These are phyloP conservation scores for Zymoseptoria tritici DNA, from an alignment of 2,329 filamentous ascomycete species.

Conservation along the genomic window DNA sequence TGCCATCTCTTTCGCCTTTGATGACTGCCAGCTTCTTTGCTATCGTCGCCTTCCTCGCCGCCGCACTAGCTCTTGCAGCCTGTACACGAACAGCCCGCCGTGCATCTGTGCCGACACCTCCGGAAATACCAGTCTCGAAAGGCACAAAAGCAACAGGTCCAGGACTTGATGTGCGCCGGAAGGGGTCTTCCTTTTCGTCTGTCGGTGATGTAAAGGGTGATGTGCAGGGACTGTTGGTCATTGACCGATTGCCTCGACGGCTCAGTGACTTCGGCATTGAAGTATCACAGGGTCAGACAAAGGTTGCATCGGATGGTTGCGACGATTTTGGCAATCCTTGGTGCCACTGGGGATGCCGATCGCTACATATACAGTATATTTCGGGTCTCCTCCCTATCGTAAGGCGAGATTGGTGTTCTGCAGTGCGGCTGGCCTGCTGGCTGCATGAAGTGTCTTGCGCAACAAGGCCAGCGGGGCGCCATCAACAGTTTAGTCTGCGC, in stretches of 20 bases:
- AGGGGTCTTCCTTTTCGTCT: constrained; percentile 8
- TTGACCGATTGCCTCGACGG: constrained; percentile 2
- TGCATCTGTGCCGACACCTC: constrained; percentile 14
- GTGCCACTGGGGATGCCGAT: not conserved
- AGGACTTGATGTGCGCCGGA: not conserved
- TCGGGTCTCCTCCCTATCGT: not conserved
- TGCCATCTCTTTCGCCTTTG: constrained; percentile 2
- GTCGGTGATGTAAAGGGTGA: constrained; percentile 9
- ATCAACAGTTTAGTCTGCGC: not conserved
- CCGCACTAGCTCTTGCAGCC: constrained; percentile 15
- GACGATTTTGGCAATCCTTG: not conserved
- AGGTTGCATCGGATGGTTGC: not conserved
- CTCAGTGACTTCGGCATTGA: not conserved
- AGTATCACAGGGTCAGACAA: not conserved
- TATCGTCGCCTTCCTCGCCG: constrained; percentile 15
- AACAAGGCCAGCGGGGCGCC: not conserved
- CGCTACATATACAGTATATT: not conserved
- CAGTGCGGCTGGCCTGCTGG: not conserved
- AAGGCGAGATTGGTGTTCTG: not conserved
- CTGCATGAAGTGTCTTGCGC: not conserved
- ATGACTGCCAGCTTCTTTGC: constrained; percentile 11
- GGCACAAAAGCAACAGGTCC: constrained; percentile 15
- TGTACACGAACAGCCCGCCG: constrained; percentile 18
- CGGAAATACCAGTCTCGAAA: constrained; percentile 15
- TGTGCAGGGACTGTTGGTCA: constrained; percentile 10